Base-by-base conservation (phyloP, 345 rosid species). In the Barbarea vulgaris region DNA sequence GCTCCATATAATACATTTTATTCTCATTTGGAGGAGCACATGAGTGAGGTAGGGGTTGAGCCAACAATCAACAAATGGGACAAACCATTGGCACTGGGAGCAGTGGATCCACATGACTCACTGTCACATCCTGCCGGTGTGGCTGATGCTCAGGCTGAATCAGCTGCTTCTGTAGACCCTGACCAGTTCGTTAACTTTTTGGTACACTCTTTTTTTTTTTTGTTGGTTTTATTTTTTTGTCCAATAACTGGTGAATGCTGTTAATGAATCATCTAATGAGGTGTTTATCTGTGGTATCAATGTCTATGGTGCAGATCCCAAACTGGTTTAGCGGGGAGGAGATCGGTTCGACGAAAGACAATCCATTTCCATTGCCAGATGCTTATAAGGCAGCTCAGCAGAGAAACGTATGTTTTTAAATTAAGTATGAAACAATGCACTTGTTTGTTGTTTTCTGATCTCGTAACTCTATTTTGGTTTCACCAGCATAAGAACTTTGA, bases 61-160 rank as follows among this genome's bases (percentile, higher is more conserved):
- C 85, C 88, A 85, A 87, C 79, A 27, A 82, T 86, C 77, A 96
- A 93, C 85, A 86, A 83, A 79, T 96, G 99, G 99, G 86, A 91
- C 83, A 93, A 91, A 78, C 89, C 93, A 53, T 81, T 93, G 83
- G 79, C 92, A 39, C 79, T 93, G 75, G 99, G 98, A 81, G 83
- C 85, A 58, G 84, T 91, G 76, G 99, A 93, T 85, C 96, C 97
- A 12, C 99, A 96, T 27, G 99, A 96, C 77, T 96, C 98, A 28
- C 72, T 91, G 47, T 88, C 97, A 67, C 99, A 96, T 87, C 95
- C 99, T 57, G 99, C 99, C 1, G 99, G 99, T 24, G 93, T 87
- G 12, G 89, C 98, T 67, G 99, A 93, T 81, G 86, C 85, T 75
- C 98, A 89, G 81, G 85, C 98, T 24, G 98, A 96, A 81, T 78